Evolutionary conservation across 2,329 filamentous ascomycete species (phyloP).

Genomic region (Berkeleyomyces basicola): DNA sequence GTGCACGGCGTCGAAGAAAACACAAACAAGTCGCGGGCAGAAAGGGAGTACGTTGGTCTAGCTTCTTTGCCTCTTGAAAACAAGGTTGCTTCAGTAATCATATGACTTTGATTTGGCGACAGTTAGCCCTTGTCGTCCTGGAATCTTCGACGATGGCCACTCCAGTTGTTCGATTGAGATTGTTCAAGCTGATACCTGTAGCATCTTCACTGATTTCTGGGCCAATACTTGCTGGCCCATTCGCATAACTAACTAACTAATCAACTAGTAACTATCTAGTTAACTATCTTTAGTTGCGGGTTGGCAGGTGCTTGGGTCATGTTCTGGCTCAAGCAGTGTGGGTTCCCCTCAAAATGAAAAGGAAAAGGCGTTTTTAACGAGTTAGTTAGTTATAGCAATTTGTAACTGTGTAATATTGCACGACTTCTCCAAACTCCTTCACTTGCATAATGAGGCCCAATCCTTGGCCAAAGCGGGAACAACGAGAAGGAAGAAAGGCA

Average conservation of each 20-base stretch:
- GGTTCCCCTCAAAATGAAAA: neutral
- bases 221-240: neutral
- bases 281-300: neutral
- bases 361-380: neutral
- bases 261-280: too few species aligned
- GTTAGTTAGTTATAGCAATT: neutral
- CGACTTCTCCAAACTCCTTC: neutral
- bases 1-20: too few species aligned
- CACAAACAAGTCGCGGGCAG: too few species aligned
- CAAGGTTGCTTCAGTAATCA: too few species aligned
- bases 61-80: too few species aligned
- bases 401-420: neutral
- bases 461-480: neutral
- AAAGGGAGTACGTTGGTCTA: too few species aligned
- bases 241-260: neutral
- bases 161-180: too few species aligned
- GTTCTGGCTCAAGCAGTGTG: neutral
- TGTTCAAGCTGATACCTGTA: too few species aligned
- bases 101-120: too few species aligned
- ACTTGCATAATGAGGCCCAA: conserved; percentile 1
- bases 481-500: neutral
- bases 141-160: too few species aligned
- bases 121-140: too few species aligned
- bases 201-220: too few species aligned
- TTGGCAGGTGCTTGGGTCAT: conserved; percentile 1